phyloP scores from a whole-genome alignment of 1,284 basidiomycete genomes.

The Heliocybe sulcata region DNA sequence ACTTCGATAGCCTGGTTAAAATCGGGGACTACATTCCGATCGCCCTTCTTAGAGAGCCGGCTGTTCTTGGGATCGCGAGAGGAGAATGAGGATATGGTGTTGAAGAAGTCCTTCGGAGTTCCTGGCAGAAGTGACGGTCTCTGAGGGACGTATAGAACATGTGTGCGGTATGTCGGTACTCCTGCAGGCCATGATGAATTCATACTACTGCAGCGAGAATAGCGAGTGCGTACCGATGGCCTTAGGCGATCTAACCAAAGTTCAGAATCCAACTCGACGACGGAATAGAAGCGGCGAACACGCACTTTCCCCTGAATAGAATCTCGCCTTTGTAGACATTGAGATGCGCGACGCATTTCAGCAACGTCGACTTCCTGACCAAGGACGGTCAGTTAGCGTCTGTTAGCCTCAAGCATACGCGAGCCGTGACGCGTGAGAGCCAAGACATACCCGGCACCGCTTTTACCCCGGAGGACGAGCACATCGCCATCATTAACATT shows the following conservation, averaged over 20 bases:
- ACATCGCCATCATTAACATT: slow-evolving; percentile 65
- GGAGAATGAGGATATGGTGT: slow-evolving; percentile 45
- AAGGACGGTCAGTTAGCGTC: not conserved
- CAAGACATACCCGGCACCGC: slow-evolving; percentile 52
- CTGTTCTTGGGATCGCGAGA: slow-evolving; percentile 31
- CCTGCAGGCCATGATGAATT: slow-evolving; percentile 32
- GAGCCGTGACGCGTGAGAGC: not conserved
- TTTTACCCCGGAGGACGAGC: slow-evolving; percentile 66
- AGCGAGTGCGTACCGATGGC: slow-evolving; percentile 36
- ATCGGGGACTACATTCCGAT: slow-evolving; percentile 10
- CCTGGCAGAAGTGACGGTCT: slow-evolving; percentile 78
- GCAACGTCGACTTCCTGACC: slow-evolving; percentile 65
- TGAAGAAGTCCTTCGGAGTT: slow-evolving; percentile 68
- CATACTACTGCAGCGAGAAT: not conserved
- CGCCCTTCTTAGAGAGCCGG: slow-evolving; percentile 16
- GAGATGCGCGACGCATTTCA: slow-evolving; percentile 80
- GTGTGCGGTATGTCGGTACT: slow-evolving; percentile 69
- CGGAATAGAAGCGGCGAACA: slow-evolving; percentile 10
- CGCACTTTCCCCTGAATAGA: slow-evolving; percentile 58
- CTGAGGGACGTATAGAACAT: slow-evolving; percentile 80
- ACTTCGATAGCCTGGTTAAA: slow-evolving; percentile 44
- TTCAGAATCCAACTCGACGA: not conserved
- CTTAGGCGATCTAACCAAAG: slow-evolving; percentile 36
- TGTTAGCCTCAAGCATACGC: not conserved
- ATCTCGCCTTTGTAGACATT: slow-evolving; percentile 66